A percentile compares a stretch with the other conserved stretches of the same genome.
Conservation (phyloP, 2,329 filamentous ascomycete genomes). For the Aspergillus thermomutatus region DNA sequence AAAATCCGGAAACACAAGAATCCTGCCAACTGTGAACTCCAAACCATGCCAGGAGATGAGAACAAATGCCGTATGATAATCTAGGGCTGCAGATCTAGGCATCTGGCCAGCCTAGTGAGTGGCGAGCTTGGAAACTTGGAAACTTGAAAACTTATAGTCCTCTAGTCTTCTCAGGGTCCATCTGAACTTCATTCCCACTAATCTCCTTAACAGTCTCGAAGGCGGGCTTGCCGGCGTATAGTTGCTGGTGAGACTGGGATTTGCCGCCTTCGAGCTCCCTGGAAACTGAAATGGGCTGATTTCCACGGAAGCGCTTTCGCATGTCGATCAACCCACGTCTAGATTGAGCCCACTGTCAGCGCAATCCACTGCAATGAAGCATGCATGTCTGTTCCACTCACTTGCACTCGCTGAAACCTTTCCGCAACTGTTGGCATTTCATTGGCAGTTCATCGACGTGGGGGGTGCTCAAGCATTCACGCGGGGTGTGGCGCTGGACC, state of each 20-base stretch:
- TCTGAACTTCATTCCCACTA: conserved; percentile 61
- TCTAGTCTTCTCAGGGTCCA: conserved; percentile 48
- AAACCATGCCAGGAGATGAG: conserved; percentile 13
- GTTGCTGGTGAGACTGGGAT: conserved; percentile 54
- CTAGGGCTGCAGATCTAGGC: background rate
- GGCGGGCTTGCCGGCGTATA: conserved; percentile 75
- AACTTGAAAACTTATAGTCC: conserved; percentile 34
- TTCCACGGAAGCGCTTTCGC: conserved; percentile 96
- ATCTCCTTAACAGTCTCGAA: conserved; percentile 65
- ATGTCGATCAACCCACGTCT: conserved; percentile 91
- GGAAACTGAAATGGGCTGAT: conserved; percentile 74
- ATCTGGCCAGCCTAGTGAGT: background rate
- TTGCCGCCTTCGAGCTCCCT: conserved; percentile 58
- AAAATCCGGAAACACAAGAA: conserved; percentile 1
- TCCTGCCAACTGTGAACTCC: conserved; percentile 13
- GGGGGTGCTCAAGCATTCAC: conserved; percentile 83
- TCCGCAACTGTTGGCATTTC: conserved; percentile 88
- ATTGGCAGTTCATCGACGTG: conserved; percentile 77
- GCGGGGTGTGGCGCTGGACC: conserved; percentile 78
- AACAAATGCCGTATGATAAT: background rate
- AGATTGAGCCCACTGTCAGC: background rate
- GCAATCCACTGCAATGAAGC: background rate
- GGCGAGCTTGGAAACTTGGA: conserved; percentile 6
- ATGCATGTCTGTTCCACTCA: conserved; percentile 23
- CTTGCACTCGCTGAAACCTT: conserved; percentile 92